Evolutionary conservation across 1,139 yeast species (phyloP), one percentile per base, ranked within the genome.

Genomic region (Tardiomyces blankii): DNA sequence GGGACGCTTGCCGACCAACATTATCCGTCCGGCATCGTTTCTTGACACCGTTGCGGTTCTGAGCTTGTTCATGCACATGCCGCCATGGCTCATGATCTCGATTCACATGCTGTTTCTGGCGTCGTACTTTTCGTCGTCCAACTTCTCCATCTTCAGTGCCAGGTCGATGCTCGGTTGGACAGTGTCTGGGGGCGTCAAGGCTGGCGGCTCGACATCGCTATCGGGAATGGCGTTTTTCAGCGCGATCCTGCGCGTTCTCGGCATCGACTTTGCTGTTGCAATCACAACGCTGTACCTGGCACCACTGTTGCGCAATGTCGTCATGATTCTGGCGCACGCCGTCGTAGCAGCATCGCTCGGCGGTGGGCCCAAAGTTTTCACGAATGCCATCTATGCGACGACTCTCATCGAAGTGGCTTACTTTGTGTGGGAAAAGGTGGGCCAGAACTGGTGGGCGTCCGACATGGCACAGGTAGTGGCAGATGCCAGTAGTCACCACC

Each of bases 331-430:
- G 44, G 66, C 68, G 7, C 61, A 62, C 40, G 65, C 67, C 3
- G 56, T 61, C 28, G 64, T 64, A 14, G 66, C 68, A 13, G 53
- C 68, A 2, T 49, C 60, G 6, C 48, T 64, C 35, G 64, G 65
- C 11, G 68, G 67, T 3, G 66, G 68, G 1, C 45, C 51, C 12
- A 47, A 53, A n/a, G 54, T 54, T 13, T 58, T 58, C 41, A 52
- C 58, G 14, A 61, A 62, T 42, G 67, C 68, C 16, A 51, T 61
- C 18, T 62, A 63, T 48, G 53, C 64, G 30, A 61, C 67, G 2
- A 49, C 59, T 3, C 35, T 62, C 12, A 49, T 60, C 6, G 63
- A 63, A 45, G 46, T 54, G 18, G 48, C 53, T 5, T 47, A 53
- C n/a, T 46, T 60, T 39, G 44, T 57, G 32, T 54, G 54, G 52